A percentile compares a stretch with the other conserved stretches of the same genome.
Evolutionary conservation across 257 asterid species (phyloP).

Genomic region (Fraxinus excelsior): DNA sequence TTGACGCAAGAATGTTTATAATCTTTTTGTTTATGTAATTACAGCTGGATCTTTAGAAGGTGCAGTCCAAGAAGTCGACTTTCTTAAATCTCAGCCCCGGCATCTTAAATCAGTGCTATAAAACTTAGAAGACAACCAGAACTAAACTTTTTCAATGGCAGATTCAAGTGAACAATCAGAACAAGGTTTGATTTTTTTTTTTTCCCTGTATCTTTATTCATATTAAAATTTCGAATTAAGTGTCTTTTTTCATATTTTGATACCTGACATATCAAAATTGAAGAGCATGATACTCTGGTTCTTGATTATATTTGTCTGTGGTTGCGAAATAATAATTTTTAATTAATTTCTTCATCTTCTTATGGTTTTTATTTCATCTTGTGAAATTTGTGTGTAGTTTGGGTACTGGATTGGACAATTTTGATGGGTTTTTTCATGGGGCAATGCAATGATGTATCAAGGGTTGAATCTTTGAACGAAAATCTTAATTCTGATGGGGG

Average conservation of each 20-base stretch:
- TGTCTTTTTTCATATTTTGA: background rate
- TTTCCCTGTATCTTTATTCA: background rate
- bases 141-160: background rate
- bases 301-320: background rate
- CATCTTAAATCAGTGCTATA: background rate
- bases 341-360: constrained; percentile 12
- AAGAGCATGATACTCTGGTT: background rate
- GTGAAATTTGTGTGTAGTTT: background rate
- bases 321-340: background rate
- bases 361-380: background rate
- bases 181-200: background rate
- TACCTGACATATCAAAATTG: background rate
- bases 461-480: background rate
- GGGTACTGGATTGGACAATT: constrained; percentile 17
- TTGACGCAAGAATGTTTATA: too few relatives aligned
- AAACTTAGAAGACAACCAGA: background rate
- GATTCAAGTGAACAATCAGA: constrained; percentile 1
- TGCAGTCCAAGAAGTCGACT: too few relatives aligned
- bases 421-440: background rate
- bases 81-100: too few relatives aligned
- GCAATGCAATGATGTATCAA: background rate
- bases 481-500: background rate
- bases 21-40: too few relatives aligned
- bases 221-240: background rate
- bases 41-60: too few relatives aligned